These are phyloP conservation scores for Cucurbitaria berberidis DNA, from an alignment of 2,329 filamentous ascomycete genomes.

Conservation along the genomic window DNA sequence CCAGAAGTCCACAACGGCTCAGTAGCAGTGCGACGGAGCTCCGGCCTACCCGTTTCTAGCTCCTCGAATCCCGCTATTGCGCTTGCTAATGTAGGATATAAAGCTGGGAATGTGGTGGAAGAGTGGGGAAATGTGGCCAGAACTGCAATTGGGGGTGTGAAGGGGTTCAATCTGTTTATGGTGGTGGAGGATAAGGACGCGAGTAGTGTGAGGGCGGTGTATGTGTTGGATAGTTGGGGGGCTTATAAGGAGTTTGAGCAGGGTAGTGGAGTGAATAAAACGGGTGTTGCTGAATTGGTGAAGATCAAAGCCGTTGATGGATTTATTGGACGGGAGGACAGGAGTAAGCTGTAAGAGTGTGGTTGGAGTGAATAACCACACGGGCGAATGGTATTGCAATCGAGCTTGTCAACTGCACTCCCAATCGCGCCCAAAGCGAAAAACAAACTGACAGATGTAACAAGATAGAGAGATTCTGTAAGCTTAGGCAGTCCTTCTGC, in stretches of 20 bases:
- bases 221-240: slow-evolving; percentile 7
- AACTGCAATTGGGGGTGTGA: slow-evolving; percentile 7
- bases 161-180: slow-evolving; percentile 10
- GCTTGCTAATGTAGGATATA: slow-evolving; percentile 20
- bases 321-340: slow-evolving; percentile 20
- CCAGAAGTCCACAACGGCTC: slow-evolving; percentile 28
- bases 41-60: background rate
- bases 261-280: background rate
- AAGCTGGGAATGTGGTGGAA: slow-evolving; percentile 5
- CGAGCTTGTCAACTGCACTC: too few relatives aligned
- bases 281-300: slow-evolving; percentile 9
- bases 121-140: slow-evolving; percentile 12
- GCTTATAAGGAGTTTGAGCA: slow-evolving; percentile 11
- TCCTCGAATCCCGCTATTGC: slow-evolving; percentile 20
- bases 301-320: slow-evolving; percentile 25
- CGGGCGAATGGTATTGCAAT: too few relatives aligned
- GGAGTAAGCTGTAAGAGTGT: slow-evolving; percentile 13
- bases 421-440: too few relatives aligned
- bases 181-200: slow-evolving; percentile 19
- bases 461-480: too few relatives aligned
- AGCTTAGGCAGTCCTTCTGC: background rate
- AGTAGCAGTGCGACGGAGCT: slow-evolving; percentile 8
- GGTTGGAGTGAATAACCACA: background rate
- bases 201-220: slow-evolving; percentile 16
- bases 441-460: too few relatives aligned